phyloP scores from a whole-genome alignment of 768 basidiomycete species.

The Trametes sanguinea region DNA sequence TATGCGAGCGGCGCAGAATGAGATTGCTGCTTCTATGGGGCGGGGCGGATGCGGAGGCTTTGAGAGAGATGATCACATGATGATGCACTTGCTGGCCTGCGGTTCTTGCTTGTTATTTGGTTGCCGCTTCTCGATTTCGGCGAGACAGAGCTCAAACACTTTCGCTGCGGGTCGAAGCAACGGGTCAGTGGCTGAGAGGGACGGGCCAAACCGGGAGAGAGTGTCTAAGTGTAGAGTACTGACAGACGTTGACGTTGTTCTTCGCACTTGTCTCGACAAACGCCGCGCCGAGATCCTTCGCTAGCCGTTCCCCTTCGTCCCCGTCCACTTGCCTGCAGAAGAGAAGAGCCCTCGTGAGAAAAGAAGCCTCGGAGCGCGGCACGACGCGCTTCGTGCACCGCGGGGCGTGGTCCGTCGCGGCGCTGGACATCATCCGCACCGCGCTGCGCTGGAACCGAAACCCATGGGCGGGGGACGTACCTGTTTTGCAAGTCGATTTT shows the following conservation, averaged over 20 bases:
- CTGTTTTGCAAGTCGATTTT: constrained; percentile 81
- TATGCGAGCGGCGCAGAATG: constrained; percentile 17
- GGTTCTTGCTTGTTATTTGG: constrained; percentile 51
- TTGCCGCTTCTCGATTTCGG: constrained; percentile 77
- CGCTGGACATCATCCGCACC: no score
- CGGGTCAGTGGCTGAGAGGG: constrained; percentile 5
- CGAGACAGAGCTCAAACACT: constrained; percentile 83
- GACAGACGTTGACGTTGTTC: constrained; percentile 84
- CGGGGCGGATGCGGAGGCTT: constrained; percentile 5
- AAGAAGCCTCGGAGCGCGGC: constrained; percentile 31
- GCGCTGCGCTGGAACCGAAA: no score
- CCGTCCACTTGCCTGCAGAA: constrained; percentile 66
- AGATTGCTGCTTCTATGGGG: constrained; percentile 18
- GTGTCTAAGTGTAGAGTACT: constrained; percentile 40
- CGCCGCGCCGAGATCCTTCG: constrained; percentile 68
- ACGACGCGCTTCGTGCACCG: not conserved
- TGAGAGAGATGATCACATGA: constrained; percentile 49
- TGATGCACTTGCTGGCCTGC: constrained; percentile 45
- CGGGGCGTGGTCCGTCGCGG: not conserved
- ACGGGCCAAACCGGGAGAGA: not conserved
- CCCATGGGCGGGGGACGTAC: constrained; percentile 45
- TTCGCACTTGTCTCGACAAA: constrained; percentile 92
- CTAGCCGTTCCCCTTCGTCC: constrained; percentile 75
- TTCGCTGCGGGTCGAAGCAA: constrained; percentile 49
- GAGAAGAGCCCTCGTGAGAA: constrained; percentile 34